Evolutionary conservation across 345 rosid species (phyloP).

Genomic region (Boechera retrofracta): DNA sequence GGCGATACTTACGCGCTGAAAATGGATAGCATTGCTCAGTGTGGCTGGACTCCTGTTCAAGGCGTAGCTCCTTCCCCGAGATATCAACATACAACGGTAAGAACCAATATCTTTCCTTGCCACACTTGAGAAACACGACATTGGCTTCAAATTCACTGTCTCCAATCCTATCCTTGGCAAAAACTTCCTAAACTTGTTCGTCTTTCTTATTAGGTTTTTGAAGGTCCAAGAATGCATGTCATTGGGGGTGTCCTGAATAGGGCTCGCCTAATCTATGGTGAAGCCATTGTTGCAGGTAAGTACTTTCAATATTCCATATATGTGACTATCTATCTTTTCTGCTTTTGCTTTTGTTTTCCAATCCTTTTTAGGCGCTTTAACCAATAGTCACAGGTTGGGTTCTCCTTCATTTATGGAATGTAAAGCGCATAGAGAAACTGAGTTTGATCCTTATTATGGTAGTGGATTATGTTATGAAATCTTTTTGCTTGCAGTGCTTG

Average conservation of each 20-base stretch:
- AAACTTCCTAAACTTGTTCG: background rate
- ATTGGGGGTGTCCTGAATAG: slow-evolving; percentile 72
- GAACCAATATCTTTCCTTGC: slow-evolving; percentile 29
- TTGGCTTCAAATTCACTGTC: background rate
- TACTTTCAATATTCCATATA: background rate
- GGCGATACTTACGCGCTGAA: slow-evolving; percentile 79
- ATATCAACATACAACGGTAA: slow-evolving; percentile 82
- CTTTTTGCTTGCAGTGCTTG: slow-evolving; percentile 55
- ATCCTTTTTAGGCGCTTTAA: background rate
- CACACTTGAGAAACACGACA: background rate
- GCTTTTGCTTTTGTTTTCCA: slow-evolving; percentile 14
- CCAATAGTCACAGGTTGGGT: slow-evolving; percentile 10
- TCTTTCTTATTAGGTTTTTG: slow-evolving; percentile 63
- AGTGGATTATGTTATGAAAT: background rate
- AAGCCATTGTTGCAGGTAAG: slow-evolving; percentile 74
- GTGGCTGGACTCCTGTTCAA: slow-evolving; percentile 83
- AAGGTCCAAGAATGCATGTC: slow-evolving; percentile 75
- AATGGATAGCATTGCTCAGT: slow-evolving; percentile 69
- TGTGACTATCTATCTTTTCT: slow-evolving; percentile 1
- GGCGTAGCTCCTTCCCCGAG: slow-evolving; percentile 73
- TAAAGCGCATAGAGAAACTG: background rate
- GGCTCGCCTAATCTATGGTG: slow-evolving; percentile 62
- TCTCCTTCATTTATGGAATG: slow-evolving; percentile 6
- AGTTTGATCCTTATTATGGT: background rate
- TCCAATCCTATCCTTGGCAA: background rate